Conservation (phyloP, 148 eudicot genomes). For the Rhododendron henanense region DNA sequence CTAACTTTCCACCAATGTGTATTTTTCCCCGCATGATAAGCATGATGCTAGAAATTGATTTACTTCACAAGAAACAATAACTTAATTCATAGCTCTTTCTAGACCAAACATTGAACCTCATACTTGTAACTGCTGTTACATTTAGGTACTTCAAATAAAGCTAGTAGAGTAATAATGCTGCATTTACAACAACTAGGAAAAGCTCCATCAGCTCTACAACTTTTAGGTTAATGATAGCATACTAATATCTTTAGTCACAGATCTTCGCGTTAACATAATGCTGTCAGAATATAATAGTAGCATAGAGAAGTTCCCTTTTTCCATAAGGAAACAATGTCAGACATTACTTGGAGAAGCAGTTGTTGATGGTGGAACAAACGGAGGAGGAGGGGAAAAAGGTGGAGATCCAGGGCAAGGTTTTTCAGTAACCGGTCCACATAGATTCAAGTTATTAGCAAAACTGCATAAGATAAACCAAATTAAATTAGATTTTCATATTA, state of each 20-base stretch:
- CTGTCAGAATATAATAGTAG: not conserved
- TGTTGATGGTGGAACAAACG: slow-evolving; percentile 27
- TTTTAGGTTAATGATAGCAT: not conserved
- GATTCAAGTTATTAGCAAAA: slow-evolving; percentile 39
- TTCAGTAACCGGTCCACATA: slow-evolving; percentile 29
- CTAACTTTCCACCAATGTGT: not conserved
- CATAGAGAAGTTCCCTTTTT: not conserved
- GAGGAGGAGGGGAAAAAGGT: slow-evolving; percentile 32
- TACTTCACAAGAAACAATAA: not conserved
- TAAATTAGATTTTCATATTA: not conserved
- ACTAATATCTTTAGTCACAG: not conserved
- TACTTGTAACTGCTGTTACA: not conserved
- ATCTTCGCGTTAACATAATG: not conserved
- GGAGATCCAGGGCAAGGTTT: slow-evolving; percentile 30
- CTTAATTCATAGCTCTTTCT: not conserved
- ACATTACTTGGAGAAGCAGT: slow-evolving; percentile 27
- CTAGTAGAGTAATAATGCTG: not conserved
- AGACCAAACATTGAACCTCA: not conserved
- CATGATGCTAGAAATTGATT: not conserved
- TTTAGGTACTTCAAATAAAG: not conserved
- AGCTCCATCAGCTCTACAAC: not conserved
- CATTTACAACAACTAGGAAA: not conserved
- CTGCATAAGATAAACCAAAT: slow-evolving; percentile 18
- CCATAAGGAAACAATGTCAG: not conserved
- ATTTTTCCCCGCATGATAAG: not conserved